Evolutionary conservation across 768 basidiomycete genomes (phyloP), one percentile per base, ranked within the genome.

Genomic region (Leccinum subtestaceum): DNA sequence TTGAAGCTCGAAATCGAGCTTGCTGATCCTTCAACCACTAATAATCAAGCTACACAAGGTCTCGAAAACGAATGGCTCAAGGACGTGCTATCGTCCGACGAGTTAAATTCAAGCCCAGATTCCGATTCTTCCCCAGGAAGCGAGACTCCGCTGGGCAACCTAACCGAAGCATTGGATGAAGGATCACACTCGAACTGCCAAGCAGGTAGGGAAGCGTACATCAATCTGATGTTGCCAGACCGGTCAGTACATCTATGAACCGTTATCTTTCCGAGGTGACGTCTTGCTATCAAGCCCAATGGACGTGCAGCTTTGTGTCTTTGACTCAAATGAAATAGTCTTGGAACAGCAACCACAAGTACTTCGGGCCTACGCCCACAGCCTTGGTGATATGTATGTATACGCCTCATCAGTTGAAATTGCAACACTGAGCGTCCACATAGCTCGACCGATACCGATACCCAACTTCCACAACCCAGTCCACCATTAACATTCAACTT

Each of bases 201-300:
- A 67, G 66, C 63, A 53, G 81, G 75, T 45, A 68, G 61, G 43
- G 77, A 80, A 61, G 70, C 64, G 38, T 70, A 63, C 8, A 29
- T 85, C 34, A 78, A 85, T 66, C 48, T 87, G 19, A 74, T 85
- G 77, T 71, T 86, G 63, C 85, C 85, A 43, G 80, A 85, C 65
- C 78, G 84, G 86, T 84, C 52, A 58, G 66, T 64, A 19, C 32
- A 34, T 56, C n/a, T 7, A 21, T 47, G 43, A 38, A 40, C 36
- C n/a, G 9, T 40, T 45, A 21, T 23, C 31, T 52, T 34, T 15
- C 55, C 65, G 50, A 65, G 38, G 36, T 66, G 50, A 65, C 47
- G 34, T 47, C 46, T 47, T 53, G 36, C 23, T 8, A 31, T 52
- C 54, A 59, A 87, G 85, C 23, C 78, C 83, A 12, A 77, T 85